Base-by-base conservation (phyloP, 164 flowering plant genomes). In the Kingdonia uniflora region DNA sequence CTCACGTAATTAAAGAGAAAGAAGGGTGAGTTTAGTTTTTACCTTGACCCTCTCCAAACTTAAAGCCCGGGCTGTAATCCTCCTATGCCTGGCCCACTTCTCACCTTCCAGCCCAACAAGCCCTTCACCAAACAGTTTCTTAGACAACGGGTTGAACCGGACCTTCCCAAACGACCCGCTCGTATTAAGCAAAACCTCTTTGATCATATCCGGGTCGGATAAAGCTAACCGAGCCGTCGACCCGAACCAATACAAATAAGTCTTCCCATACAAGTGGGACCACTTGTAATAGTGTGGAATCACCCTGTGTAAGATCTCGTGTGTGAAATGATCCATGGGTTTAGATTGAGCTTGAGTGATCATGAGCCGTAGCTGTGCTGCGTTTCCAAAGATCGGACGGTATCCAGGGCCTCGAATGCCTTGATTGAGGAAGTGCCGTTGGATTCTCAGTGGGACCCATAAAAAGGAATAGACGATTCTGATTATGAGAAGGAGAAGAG, bases 241-340 rank as follows among this genome's bases (percentile, higher is more conserved):
- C 33, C 95, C 89, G 55, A 80, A 79, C 95, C 95, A 82, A 64
- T 68, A 80, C 1, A 85, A 62, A 44, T 75, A 83, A 2, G 61
- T 79, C 56, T 73, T 72, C 39, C 90, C 90, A 54, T 80, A 85
- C 21, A 46, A 23, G 17, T n/a, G 20, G 0, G 84, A 76, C 89
- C 95, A 85, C 33, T 23, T 51, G 63, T 58, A 37, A 73, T 78
- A 82, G 54, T 70, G 73, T 0, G 94, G 83, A 7, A 60, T 21
- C 42, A 62, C 79, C 5, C 81, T 59, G 35, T 55, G 64, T 1
- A 72, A 19, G 13, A 78, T 57, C 12, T 61, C 49, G 14, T 62
- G 66, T n/a, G 42, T 38, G 22, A 71, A 52, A 6, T 61, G 49
- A 6, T 2, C 8, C 29, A 67, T 48, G 0, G 71, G 15, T 25